Evolutionary conservation across 441 rosid species (phyloP).

Genomic region (Euphorbia celastroides): DNA sequence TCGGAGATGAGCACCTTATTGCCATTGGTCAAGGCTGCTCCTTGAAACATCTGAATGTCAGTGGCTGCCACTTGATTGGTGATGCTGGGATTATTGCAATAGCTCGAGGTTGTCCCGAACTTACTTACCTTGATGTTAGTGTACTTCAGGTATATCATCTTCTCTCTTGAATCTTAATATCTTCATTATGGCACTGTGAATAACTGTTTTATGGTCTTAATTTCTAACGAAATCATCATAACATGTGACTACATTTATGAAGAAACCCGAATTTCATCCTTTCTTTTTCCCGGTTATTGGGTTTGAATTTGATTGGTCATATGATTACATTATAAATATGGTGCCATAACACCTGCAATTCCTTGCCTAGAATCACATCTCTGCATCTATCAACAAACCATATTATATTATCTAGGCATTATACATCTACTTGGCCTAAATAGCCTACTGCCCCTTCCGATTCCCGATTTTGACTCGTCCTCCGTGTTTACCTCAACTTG

Average conservation of each 20-base stretch:
- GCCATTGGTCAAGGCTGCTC: slow-evolving; percentile 76
- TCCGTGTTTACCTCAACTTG: too few species aligned
- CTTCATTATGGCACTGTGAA: neutral
- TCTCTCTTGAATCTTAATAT: neutral
- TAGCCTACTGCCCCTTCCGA: too few species aligned
- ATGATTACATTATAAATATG: too few species aligned
- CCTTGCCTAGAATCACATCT: too few species aligned
- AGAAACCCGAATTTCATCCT: neutral
- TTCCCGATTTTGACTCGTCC: too few species aligned
- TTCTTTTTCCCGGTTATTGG: neutral
- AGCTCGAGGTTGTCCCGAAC: slow-evolving; percentile 80
- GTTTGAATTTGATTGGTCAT: neutral
- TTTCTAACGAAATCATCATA: neutral
- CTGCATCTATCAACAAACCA: too few species aligned
- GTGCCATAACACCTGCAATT: too few species aligned
- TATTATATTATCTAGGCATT: too few species aligned
- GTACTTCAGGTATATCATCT: slow-evolving; percentile 62
- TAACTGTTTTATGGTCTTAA: neutral
- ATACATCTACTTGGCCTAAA: too few species aligned
- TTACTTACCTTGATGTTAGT: slow-evolving; percentile 65
- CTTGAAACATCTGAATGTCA: slow-evolving; percentile 65
- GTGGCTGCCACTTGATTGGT: slow-evolving; percentile 81
- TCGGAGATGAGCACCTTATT: slow-evolving; percentile 70
- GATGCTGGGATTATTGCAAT: slow-evolving; percentile 80
- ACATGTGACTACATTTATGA: neutral